Evolutionary conservation across 805 yeast species (phyloP).

Genomic region (Barnettozyma sp.): DNA sequence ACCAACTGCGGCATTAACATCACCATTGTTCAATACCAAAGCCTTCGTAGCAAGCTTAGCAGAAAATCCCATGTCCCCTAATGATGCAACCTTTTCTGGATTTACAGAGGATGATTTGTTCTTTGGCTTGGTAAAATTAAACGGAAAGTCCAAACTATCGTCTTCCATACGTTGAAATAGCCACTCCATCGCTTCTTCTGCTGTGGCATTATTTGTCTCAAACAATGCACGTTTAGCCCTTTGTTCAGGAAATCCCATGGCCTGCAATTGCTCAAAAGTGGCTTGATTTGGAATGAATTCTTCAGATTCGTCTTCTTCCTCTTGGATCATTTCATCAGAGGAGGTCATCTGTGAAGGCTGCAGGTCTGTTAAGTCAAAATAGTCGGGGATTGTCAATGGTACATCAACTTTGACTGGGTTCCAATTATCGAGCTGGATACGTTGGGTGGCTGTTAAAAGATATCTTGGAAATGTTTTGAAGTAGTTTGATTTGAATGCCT

Average conservation of each 20-base stretch:
- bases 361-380: conserved; percentile 41
- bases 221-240: conserved; percentile 63
- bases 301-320: conserved; percentile 17
- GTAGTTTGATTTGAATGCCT: conserved; percentile 26
- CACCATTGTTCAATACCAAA: conserved; percentile 47
- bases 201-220: conserved; percentile 47
- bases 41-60: conserved; percentile 66
- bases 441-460: conserved; percentile 63
- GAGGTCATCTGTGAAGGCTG: conserved; percentile 36
- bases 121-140: conserved; percentile 10
- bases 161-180: conserved; percentile 86
- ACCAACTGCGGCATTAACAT: conserved; percentile 74
- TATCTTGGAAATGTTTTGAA: conserved; percentile 64
- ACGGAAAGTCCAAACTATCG: conserved; percentile 54
- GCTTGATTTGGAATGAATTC: conserved; percentile 50
- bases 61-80: conserved; percentile 75
- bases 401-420: conserved; percentile 76
- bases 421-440: conserved; percentile 86
- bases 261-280: conserved; percentile 46
- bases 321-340: conserved; percentile 29
- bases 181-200: conserved; percentile 86
- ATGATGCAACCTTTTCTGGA: conserved; percentile 37
- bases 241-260: conserved; percentile 84
- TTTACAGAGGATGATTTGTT: conserved; percentile 21
- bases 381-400: conserved; percentile 50